Evolutionary conservation across 225 moss, liverwort and hornwort genomes (phyloP), one percentile per base, ranked within the genome.

Genomic region (Polytrichum commune): DNA sequence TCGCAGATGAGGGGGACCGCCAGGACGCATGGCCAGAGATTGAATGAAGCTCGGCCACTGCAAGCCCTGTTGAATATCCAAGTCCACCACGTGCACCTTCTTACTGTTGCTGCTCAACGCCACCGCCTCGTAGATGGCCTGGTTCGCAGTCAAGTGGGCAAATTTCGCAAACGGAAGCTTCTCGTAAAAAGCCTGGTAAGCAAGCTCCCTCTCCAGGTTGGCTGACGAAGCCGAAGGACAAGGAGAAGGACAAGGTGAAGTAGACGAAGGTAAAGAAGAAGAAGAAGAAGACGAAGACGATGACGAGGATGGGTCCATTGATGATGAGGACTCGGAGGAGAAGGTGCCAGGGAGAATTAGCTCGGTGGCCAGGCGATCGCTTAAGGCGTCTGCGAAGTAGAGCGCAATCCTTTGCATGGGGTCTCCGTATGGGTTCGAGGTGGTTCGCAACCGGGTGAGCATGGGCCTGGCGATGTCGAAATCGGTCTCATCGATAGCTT

Each of bases 371-470:
- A 87, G 78, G 0, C 85, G 82, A 77, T 84, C 80, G 38, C 77
- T 88, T 8, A 95, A 86, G 0, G 90, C 95, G 28, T 93, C 88
- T 61, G 81, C 90, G 24, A 95, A 95, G 61, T 90, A 93, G 0
- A 88, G 90, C 4, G 95, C 93, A 66, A 95, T 88, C 54, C 95
- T 77, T 72, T 95, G 91, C 95, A 95, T 93, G 38, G 93, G 91
- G 83, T 85, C 89, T 22, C 95, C 95, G 62, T 73, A 75, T 0
- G 83, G 85, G 70, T 90, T 87, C 19, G 83, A 89, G n/a, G 91
- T 83, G 9, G 88, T 85, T 55, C 81, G 79, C 25, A 95, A 85
- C 18, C 86, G 95, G 20, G 74, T 68, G 10, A 95, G 80, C 64
- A 95, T 86, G 32, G 80, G 80, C 60, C 73, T 83, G 27, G 90